These are phyloP conservation scores for Huntiella abstrusa DNA, from an alignment of 2,329 filamentous ascomycete species.

Conservation along the genomic window DNA sequence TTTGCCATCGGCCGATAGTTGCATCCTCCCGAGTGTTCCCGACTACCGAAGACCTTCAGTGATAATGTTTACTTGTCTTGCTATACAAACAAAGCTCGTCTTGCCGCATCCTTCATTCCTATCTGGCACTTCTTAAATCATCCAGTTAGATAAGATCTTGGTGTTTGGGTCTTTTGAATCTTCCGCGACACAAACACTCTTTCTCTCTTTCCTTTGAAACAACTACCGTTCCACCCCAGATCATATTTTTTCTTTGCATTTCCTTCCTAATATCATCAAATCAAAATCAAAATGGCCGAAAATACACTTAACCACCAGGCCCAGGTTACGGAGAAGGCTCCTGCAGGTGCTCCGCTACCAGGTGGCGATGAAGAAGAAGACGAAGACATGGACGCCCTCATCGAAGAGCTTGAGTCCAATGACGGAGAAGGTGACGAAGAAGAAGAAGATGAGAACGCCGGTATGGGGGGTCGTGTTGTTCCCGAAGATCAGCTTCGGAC, in stretches of 20 bases:
- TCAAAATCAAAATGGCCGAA: slow-evolving; percentile 32
- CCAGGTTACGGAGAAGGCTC: slow-evolving; percentile 43
- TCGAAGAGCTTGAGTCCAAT: slow-evolving; percentile 69
- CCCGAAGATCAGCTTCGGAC: slow-evolving; percentile 65
- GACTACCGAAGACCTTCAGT: no score
- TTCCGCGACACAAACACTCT: no score
- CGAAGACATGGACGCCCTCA: slow-evolving; percentile 70
- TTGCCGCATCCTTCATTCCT: no score
- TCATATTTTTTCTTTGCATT: slow-evolving; percentile 13
- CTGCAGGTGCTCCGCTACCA: slow-evolving; percentile 17
- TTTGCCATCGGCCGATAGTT: neutral
- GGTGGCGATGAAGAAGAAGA: slow-evolving; percentile 47
- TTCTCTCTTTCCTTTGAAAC: no score
- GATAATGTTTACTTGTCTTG: no score
- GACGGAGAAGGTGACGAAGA: slow-evolving; percentile 51
- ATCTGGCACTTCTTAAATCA: no score
- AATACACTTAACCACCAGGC: slow-evolving; percentile 31
- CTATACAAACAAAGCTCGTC: no score
- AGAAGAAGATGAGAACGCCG: slow-evolving; percentile 34
- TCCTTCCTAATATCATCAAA: neutral
- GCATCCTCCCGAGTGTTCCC: no score
- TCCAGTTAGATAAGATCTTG: no score
- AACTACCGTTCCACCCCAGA: slow-evolving; percentile 17
- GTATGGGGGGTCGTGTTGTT: slow-evolving; percentile 36
- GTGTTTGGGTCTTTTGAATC: no score